Conservation (phyloP, 1,284 basidiomycete genomes). For the Melanopsichium pennsylvanicum region DNA sequence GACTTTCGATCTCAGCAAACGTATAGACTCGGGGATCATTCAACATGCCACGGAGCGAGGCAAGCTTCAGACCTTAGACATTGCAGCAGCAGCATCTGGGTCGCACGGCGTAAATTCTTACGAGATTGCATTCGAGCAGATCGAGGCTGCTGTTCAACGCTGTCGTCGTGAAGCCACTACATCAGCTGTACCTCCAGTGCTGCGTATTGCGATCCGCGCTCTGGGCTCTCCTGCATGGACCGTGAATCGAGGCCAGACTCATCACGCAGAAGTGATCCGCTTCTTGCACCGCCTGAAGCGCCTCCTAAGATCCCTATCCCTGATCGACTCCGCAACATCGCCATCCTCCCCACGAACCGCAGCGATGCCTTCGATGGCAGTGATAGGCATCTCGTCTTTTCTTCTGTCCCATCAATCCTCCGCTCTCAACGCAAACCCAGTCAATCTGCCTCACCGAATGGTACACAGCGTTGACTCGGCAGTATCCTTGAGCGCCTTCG, state of each 20-base stretch:
- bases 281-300: conserved; percentile 50
- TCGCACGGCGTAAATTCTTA: conserved; percentile 6
- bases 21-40: conserved; percentile 35
- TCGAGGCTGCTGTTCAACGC: conserved; percentile 25
- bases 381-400: conserved; percentile 41
- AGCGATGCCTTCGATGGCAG: conserved; percentile 45
- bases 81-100: neutral
- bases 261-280: conserved; percentile 27
- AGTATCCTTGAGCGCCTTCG: conserved; percentile 51
- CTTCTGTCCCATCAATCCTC: conserved; percentile 9
- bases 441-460: conserved; percentile 41
- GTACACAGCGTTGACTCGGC: conserved; percentile 46
- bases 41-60: conserved; percentile 38
- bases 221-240: conserved; percentile 54
- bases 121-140: conserved; percentile 26
- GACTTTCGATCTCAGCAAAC: conserved; percentile 75
- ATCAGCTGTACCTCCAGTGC: conserved; percentile 30
- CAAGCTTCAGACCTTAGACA: conserved; percentile 27
- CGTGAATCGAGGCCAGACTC: conserved; percentile 9
- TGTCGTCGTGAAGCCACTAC: conserved; percentile 9
- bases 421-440: neutral
- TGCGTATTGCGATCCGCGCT: conserved; percentile 50
- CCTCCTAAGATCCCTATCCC: conserved; percentile 42
- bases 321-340: conserved; percentile 13
- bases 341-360: neutral